Evolutionary conservation across 768 basidiomycete genomes (phyloP), one percentile per base, ranked within the genome.

Genomic region (Rubroboletus satanas): DNA sequence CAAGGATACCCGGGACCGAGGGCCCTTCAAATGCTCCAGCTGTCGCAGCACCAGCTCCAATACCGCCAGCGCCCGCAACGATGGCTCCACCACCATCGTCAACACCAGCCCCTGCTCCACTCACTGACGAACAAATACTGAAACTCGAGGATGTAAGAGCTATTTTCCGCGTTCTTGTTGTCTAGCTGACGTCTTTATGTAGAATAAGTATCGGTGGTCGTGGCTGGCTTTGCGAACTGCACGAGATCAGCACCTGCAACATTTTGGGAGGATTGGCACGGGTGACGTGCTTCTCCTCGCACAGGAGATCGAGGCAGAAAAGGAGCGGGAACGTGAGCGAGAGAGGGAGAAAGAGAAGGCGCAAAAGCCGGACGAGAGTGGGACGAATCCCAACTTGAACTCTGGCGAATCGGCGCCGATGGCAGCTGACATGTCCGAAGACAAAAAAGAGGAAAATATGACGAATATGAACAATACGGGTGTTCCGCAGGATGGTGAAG

Each of bases 191-290:
- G 44, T n/a, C 21, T 47, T 33, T 60, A 43, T 55, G 18, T 64
- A 92, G 91, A 85, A 83, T 70, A 89, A 90, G 62, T 80, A 85
- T 57, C 81, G 87, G 4, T 83, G 84, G 78, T 75, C 88, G 6
- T 94, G 92, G 91, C 78, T 92, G 17, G 87, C 86, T 8, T 78
- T 93, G 55, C 87, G 91, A 18, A 79, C 82, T 39, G 83, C 88
- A 51, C 85, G 90, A 36, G 84, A 89, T 60, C 79, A 79, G 55
- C 74, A 92, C 68, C 67, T 92, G 38, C 82, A 85, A 57, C 83
- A 90, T 61, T 93, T 93, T 59, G 80, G 84, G n/a, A 87, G 83
- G 73, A 91, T 92, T 56, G 89, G 88, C 17, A 83, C 83, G 7
- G 90, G 88, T 8, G 89, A 93, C 57, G 74, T 94, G 56, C 78